phyloP scores from a whole-genome alignment of 805 yeast genomes.

The Jamesozyma spencerorum region DNA sequence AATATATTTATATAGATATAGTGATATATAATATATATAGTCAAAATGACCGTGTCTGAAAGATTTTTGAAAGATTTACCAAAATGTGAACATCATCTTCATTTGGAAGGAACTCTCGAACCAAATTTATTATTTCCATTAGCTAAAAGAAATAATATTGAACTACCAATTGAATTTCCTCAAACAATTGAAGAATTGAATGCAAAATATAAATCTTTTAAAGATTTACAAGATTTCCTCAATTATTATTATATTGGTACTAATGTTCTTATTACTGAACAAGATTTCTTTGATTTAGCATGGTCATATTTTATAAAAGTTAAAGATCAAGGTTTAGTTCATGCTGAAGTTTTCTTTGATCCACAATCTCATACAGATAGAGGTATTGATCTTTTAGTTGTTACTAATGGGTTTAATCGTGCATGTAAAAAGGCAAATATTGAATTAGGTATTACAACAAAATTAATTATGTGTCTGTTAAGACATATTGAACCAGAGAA shows the following conservation, averaged over 20 bases:
- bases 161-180: conserved; percentile 57
- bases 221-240: conserved; percentile 67
- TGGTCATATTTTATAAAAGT: conserved; percentile 61
- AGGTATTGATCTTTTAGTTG: conserved; percentile 49
- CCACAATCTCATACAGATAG: conserved; percentile 78
- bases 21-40: no score
- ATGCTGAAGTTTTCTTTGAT: conserved; percentile 73
- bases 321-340: conserved; percentile 48
- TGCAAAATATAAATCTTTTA: conserved; percentile 50
- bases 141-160: conserved; percentile 54
- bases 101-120: conserved; percentile 72
- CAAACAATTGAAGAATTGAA: conserved; percentile 46
- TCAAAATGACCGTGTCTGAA: conserved; percentile 14
- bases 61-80: conserved; percentile 61
- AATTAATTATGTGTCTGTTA: conserved; percentile 71
- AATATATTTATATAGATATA: no score
- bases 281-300: conserved; percentile 73
- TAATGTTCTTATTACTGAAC: conserved; percentile 57
- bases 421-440: conserved; percentile 56
- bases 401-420: conserved; percentile 54
- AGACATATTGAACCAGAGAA: conserved; percentile 61
- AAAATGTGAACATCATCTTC: conserved; percentile 82
- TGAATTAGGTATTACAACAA: conserved; percentile 55
- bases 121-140: conserved; percentile 64
- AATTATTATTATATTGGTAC: conserved; percentile 75